A percentile compares a stretch with the other conserved stretches of the same genome.
These are phyloP conservation scores for Litsea cubeba DNA, from an alignment of 164 flowering plant genomes.

Conservation along the genomic window DNA sequence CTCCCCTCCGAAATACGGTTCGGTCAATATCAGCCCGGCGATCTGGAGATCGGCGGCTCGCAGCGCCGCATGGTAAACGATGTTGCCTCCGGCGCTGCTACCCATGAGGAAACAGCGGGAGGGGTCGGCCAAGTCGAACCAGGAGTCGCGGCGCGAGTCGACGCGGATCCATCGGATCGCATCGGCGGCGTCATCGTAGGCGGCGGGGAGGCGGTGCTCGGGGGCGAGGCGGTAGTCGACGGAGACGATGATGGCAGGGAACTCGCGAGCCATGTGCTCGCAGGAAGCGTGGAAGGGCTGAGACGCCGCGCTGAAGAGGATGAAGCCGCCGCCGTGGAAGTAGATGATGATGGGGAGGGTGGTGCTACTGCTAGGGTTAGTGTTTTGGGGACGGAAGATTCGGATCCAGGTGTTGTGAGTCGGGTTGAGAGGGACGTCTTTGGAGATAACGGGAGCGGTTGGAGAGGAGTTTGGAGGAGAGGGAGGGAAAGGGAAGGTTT, in stretches of 20 bases:
- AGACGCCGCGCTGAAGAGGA: slow-evolving; percentile 38
- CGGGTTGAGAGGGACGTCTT: slow-evolving; percentile 5
- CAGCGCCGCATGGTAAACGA: slow-evolving; percentile 38
- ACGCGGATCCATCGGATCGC: slow-evolving; percentile 38
- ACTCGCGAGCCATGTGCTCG: slow-evolving; percentile 17
- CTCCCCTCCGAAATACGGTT: slow-evolving; percentile 13
- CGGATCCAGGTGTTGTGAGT: slow-evolving; percentile 2
- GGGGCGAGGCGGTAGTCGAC: slow-evolving; percentile 54
- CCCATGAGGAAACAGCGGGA: slow-evolving; percentile 43
- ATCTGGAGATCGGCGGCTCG: background rate
- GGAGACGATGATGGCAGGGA: slow-evolving; percentile 30
- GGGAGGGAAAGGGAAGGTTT: background rate
- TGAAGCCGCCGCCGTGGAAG: slow-evolving; percentile 59
- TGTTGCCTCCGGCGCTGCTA: slow-evolving; percentile 48
- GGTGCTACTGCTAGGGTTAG: background rate
- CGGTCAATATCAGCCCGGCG: background rate
- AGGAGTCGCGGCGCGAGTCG: slow-evolving; percentile 15
- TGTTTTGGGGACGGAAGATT: slow-evolving; percentile 5
- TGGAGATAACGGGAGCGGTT: background rate
- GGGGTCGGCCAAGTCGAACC: slow-evolving; percentile 20
- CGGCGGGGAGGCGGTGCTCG: slow-evolving; percentile 45
- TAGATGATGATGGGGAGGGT: slow-evolving; percentile 38
- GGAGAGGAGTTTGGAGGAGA: background rate
- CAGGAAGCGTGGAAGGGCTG: slow-evolving; percentile 20
- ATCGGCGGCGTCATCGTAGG: slow-evolving; percentile 37